These are phyloP conservation scores for Heliophila coronopifolia DNA, from an alignment of 441 rosid genomes.

Conservation along the genomic window DNA sequence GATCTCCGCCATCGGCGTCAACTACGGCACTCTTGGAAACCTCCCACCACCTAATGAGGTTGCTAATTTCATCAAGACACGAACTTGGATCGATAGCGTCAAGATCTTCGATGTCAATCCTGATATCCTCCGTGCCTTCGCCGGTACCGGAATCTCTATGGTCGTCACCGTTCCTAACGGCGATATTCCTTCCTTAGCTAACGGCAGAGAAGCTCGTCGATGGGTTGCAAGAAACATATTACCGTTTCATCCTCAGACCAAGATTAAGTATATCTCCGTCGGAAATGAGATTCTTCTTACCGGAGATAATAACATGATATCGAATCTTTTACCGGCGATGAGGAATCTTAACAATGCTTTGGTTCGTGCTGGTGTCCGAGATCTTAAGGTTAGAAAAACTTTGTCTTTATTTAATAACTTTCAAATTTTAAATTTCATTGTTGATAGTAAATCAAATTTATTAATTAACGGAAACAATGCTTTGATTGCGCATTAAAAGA, in stretches of 20 bases:
- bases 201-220: conserved; percentile 30
- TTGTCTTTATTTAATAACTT: conserved; percentile 1
- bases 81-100: conserved; percentile 42
- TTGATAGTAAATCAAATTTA: too few species aligned
- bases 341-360: conserved; percentile 42
- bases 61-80: conserved; percentile 47
- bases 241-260: conserved; percentile 51
- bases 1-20: conserved; percentile 43
- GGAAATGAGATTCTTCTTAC: conserved; percentile 48
- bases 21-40: conserved; percentile 61
- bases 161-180: conserved; percentile 49
- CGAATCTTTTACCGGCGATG: conserved; percentile 54
- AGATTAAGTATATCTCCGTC: conserved; percentile 39
- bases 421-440: too few species aligned
- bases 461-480: neutral
- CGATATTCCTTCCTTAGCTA: conserved; percentile 39
- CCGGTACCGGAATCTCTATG: conserved; percentile 42
- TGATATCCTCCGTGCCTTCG: conserved; percentile 49
- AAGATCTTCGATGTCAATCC: conserved; percentile 55
- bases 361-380: conserved; percentile 41
- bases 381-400: conserved; percentile 47
- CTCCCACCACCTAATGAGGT: conserved; percentile 53
- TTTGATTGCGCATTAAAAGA: neutral
- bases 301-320: conserved; percentile 29
- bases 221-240: conserved; percentile 44